Evolutionary conservation across 2,329 filamentous ascomycete genomes (phyloP), one percentile per base, ranked within the genome.

Genomic region (Hypomyces perniciosus): DNA sequence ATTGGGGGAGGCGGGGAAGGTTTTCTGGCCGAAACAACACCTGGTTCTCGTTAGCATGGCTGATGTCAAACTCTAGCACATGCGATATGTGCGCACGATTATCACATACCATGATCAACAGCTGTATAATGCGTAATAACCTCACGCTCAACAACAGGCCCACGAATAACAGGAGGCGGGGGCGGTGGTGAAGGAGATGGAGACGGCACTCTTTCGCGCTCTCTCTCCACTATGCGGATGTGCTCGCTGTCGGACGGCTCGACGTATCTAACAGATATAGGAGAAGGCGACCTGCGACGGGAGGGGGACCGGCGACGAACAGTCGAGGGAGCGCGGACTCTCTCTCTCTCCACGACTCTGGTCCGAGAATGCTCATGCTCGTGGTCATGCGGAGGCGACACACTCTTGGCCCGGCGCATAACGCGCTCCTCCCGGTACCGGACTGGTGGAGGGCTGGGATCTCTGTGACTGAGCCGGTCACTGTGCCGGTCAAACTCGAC

Each of bases 61-160:
- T 34, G 30, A 45, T 5, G 10, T 29, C 13, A n/a, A 39, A 39
- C 26, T 33, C 31, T 42, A 46, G 12, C 12, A 48, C 30, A 9
- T n/a, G 10, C 4, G 35, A 41, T n/a, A 30, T 35, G 8, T 8
- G 1, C 20, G 20, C 35, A 12, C 12, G n/a, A 42, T n/a, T 6
- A 20, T 37, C 6, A 50, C 82, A 65, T 74, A 89, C 88, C 90
- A 69, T 95, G 89, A 63, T 95, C 88, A 59, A 95, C 86, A 63
- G 92, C 87, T 52, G 85, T 80, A 65, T 93, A 92, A 69, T 93
- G 88, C 0, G 89, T 95, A 57, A 95, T 91, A 52, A 95, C 84
- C 64, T 96, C 88, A 62, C 92, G 83, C 68, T 92, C 88, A 59
- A 95, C 89, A 1, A 85, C 86, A 33, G 90, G 90, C 20, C 85